Evolutionary conservation across 2,329 filamentous ascomycete genomes (phyloP).

Genomic region (Colletotrichum sp.): DNA sequence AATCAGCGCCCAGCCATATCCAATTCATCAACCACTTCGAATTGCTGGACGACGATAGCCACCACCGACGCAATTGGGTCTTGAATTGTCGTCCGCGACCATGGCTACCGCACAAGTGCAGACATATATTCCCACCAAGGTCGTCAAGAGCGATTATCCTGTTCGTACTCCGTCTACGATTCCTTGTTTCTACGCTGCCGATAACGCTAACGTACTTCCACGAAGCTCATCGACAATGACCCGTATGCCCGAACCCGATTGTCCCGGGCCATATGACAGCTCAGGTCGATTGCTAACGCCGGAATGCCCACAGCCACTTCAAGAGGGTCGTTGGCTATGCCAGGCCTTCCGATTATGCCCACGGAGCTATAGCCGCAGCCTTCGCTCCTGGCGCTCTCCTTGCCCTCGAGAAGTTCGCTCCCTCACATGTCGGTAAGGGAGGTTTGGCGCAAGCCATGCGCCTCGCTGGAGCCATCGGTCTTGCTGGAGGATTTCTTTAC

Average conservation of each 20-base stretch:
- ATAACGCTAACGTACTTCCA: conserved; percentile 26
- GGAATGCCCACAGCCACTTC: conserved; percentile 71
- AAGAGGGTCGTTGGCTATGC: conserved; percentile 89
- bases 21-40: background rate
- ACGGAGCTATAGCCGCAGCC: conserved; percentile 72
- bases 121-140: conserved; percentile 72
- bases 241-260: conserved; percentile 46
- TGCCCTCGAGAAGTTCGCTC: conserved; percentile 82
- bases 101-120: conserved; percentile 32
- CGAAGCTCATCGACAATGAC: conserved; percentile 97
- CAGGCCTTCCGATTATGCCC: conserved; percentile 80
- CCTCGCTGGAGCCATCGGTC: conserved; percentile 73
- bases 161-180: conserved; percentile 60
- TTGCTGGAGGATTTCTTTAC: conserved; percentile 80
- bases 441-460: conserved; percentile 87
- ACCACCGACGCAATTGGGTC: conserved; percentile 2
- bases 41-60: background rate
- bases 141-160: conserved; percentile 82
- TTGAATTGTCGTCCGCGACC: conserved; percentile 12
- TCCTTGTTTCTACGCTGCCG: conserved; percentile 16
- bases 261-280: background rate
- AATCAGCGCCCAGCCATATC: conserved; percentile 1
- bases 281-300: background rate
- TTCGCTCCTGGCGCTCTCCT: conserved; percentile 77
- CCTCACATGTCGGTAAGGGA: conserved; percentile 82